Base-by-base conservation (phyloP, 208 protist genomes). In the Crithidia sp. region DNA sequence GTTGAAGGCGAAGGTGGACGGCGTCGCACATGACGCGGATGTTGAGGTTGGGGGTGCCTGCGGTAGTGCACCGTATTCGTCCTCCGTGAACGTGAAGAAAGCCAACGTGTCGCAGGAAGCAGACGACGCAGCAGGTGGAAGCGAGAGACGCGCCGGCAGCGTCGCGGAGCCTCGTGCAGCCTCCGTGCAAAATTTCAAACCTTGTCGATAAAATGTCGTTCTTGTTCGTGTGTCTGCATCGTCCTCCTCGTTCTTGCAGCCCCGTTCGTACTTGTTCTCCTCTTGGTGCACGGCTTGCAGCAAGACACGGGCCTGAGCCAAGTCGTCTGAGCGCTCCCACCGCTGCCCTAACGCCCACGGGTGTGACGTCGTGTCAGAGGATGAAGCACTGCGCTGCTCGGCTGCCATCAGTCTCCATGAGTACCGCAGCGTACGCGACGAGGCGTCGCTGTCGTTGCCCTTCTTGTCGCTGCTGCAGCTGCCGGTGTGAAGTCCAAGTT, bases 81-180 rank as follows among this genome's bases (percentile, higher is more conserved):
- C 80, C 7, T 57, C 19, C 2, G 83, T 81, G 19, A 93, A 81
- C 13, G 74, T 88, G 60, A 93, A 86, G 62, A 86, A 87, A 13
- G 66, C 36, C 16, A 77, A 49, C 41, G 67, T 13, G 28, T 17
- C 62, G 37, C 3, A 16, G 3, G 8, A 49, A 68, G 55, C 56
- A 65, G 5, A 65, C 8, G 36, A 56, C 16, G 60, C 28, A 28
- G 28, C 28, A 28, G 0, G 28, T 28, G 28, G 28, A 28, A 28
- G 28, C 28, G 28, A 19, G 44, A 60, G 19, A 16, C 4, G 50
- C 5, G 55, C 41, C 2, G 67, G 44, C 55, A 71, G 56, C 17
- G 44, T 44, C 14, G 44, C 55, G 2, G 44, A 3, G 52, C 64
- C 39, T 2, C 40, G 40, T 4, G 12, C 52, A 41, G 52, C 49